Conservation (phyloP, 305 asterid species). For the Fraxinus nigra region DNA sequence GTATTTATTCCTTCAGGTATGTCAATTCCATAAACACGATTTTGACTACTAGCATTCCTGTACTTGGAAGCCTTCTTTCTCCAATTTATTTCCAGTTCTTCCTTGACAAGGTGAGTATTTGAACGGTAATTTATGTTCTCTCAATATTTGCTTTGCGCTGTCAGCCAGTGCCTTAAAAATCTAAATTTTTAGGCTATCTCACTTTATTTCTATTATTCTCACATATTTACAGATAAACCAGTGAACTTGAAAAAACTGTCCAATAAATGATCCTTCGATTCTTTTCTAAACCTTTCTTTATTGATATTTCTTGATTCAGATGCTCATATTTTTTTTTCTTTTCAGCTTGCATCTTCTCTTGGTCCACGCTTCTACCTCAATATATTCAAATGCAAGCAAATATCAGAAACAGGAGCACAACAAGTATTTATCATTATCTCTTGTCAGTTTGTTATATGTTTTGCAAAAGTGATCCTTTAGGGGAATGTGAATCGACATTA, state of each 20-base stretch:
- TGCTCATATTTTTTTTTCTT: slow-evolving; percentile 27
- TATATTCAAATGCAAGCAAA: slow-evolving; percentile 98
- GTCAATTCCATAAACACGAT: slow-evolving; percentile 85
- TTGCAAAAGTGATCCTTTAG: neutral
- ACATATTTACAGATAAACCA: neutral
- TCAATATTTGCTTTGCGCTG: slow-evolving; percentile 14
- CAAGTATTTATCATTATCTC: slow-evolving; percentile 52
- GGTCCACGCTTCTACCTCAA: slow-evolving; percentile 95
- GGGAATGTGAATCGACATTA: neutral
- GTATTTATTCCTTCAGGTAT: slow-evolving; percentile 62
- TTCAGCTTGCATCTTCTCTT: slow-evolving; percentile 93
- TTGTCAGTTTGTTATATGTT: slow-evolving; percentile 4
- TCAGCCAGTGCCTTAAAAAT: slow-evolving; percentile 3
- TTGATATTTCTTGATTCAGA: slow-evolving; percentile 10
- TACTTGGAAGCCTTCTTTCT: slow-evolving; percentile 90
- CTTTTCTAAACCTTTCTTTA: slow-evolving; percentile 1
- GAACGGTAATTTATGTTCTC: slow-evolving; percentile 11
- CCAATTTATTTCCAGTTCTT: slow-evolving; percentile 86
- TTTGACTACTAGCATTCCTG: slow-evolving; percentile 82
- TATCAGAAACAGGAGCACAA: slow-evolving; percentile 98
- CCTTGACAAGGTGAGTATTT: slow-evolving; percentile 75
- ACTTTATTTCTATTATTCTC: neutral
- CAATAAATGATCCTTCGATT: neutral
- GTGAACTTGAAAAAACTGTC: neutral
- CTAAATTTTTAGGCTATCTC: neutral